A percentile compares a stretch with the other conserved stretches of the same genome.
These are phyloP conservation scores for Thymus mandschuricus DNA, from an alignment of 257 asterid species.

Conservation along the genomic window DNA sequence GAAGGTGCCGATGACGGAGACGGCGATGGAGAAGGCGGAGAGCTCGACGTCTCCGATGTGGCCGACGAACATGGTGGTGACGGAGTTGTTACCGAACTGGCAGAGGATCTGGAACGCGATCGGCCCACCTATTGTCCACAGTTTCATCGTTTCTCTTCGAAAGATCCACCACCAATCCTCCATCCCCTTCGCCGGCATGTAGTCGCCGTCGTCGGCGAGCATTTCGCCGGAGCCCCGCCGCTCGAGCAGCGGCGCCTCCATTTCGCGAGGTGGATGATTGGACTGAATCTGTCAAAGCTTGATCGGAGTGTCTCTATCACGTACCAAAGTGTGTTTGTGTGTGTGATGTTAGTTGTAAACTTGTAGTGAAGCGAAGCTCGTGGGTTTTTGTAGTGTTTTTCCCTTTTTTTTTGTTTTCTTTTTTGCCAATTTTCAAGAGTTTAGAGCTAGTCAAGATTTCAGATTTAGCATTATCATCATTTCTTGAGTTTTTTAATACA, in stretches of 20 bases:
- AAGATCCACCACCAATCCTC: slow-evolving; percentile 42
- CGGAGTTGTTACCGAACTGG: slow-evolving; percentile 49
- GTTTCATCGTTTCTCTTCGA: slow-evolving; percentile 41
- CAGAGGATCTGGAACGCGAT: slow-evolving; percentile 55
- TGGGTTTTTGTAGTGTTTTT: not conserved
- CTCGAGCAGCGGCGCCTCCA: slow-evolving; percentile 55
- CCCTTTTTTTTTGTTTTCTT: too few species aligned
- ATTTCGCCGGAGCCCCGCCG: slow-evolving; percentile 27
- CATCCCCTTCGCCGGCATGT: slow-evolving; percentile 40
- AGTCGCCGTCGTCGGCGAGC: slow-evolving; percentile 44
- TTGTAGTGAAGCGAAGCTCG: not conserved
- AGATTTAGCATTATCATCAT: not conserved
- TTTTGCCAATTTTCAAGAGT: not conserved
- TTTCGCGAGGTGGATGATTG: not conserved
- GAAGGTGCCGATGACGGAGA: slow-evolving; percentile 54
- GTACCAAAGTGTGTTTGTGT: not conserved
- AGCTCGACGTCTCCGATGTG: slow-evolving; percentile 55
- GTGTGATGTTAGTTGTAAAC: not conserved
- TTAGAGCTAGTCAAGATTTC: not conserved
- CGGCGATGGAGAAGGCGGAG: slow-evolving; percentile 56
- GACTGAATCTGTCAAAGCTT: not conserved
- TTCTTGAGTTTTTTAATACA: too few species aligned
- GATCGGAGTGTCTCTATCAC: not conserved
- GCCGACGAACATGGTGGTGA: slow-evolving; percentile 59
- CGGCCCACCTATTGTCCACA: slow-evolving; percentile 58